Base-by-base conservation (phyloP, 2,329 filamentous ascomycete species). In the Clonostachys solani region DNA sequence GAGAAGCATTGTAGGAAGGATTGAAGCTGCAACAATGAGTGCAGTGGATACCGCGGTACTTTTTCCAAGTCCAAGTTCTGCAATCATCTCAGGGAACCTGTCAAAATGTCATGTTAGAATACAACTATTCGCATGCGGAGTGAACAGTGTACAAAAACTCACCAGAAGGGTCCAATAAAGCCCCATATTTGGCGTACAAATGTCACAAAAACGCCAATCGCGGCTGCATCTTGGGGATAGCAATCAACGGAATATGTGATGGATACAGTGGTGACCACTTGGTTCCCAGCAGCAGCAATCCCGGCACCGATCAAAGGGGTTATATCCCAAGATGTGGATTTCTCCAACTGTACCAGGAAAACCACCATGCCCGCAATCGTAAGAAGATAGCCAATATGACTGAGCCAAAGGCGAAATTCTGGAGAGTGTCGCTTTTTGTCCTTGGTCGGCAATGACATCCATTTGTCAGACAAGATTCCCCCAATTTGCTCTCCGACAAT, bases 231-330 rank as follows among this genome's bases (percentile, higher is more conserved):
- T 33, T 76, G 65, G 3, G 65, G 69, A 50, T 80, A 73, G 54
- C 76, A 79, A 52, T 84, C 81, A 1, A 84, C 74, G 0, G 78
- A 73, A 56, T 82, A 84, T 0, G 81, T 83, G 29, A 81, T 75
- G 40, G 81, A 56, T 3, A 83, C 74, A 0, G 81, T 83, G 1
- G 80, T 83, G 15, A 83, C 69, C 40, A 84, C 74, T 58, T 84
- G 80, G 49, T 81, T 82, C 0, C 81, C 80, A 6, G 70, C 74
- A 1, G 71, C 73, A 0, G 67, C 69, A 50, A 78, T 72, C 3
- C 69, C 78, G 6, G 69, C 70, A 5, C 80, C 79, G 15, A 83
- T 56, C 13, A 80, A 64, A 0, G 80, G 80, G 0, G 77, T 80
- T 6, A 82, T 69, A 47, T 82, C 77, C 74, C 77, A 84, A 4